Evolutionary conservation across 1,284 basidiomycete species (phyloP), one percentile per base, ranked within the genome.

Genomic region (Leucoagaricus sp.): DNA sequence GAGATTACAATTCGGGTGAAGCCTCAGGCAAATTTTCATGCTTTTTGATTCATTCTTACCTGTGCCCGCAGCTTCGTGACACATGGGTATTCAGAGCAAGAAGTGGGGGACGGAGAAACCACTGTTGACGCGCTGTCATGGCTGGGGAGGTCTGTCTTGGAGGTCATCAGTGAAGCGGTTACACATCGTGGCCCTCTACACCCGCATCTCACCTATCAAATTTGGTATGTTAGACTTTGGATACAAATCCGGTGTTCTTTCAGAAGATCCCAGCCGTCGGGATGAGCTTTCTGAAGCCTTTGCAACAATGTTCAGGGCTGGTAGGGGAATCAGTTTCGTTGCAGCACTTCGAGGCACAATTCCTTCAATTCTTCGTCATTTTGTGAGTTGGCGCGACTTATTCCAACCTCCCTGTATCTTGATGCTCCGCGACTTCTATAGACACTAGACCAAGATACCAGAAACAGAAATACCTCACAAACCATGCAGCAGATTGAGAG

Each of bases 131-230:
- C 82, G 3, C 69, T 85, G 7, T 69, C 76, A 0, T 85, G 82
- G 77, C 67, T 89, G 8, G 81, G 74, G 41, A 77, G 76, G 53
- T 73, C 77, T 53, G 89, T 87, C 0, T 71, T 90, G 33, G 87
- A 91, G 61, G 75, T 89, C 23, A 89, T 91, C 55, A 87, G 87
- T 9, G 70, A 82, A 13, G 84, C 87, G 31, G 87, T 86, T 78
- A 59, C 12, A 62, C 55, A 28, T 17, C 9, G 26, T 53, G 58
- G 13, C 17, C 31, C 31, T 10, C 3, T 33, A 33, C 9, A 23
- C n/a, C 2, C 9, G 19, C 13, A 44, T 25, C 6, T 12, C 17
- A 12, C 8, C 5, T 33, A 21, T 48, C 25, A 49, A 10, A 13
- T 33, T 33, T 33, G 13, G 31, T 33, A 33, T 7, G 7, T 7